These are phyloP conservation scores for Amanita brunnescens DNA, from an alignment of 768 basidiomycete genomes.

Conservation along the genomic window DNA sequence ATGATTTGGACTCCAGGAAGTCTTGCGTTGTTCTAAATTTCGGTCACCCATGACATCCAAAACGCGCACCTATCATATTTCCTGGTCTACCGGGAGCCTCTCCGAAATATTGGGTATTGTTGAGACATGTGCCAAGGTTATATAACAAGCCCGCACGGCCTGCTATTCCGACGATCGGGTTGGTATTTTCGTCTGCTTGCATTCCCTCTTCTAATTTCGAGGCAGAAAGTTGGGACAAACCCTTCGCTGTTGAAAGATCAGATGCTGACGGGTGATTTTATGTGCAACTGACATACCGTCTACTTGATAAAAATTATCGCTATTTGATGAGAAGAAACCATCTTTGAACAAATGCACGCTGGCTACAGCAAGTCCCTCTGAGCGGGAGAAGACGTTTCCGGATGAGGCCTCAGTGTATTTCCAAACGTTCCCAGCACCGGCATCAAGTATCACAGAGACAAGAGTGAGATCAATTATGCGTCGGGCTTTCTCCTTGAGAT, in stretches of 20 bases:
- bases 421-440: slow-evolving; percentile 86
- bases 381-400: slow-evolving; percentile 49
- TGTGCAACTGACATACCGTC: slow-evolving; percentile 49
- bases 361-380: slow-evolving; percentile 82
- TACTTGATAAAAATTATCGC: slow-evolving; percentile 56
- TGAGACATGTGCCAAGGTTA: slow-evolving; percentile 66
- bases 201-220: slow-evolving; percentile 56
- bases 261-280: background rate
- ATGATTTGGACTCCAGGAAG: slow-evolving; percentile 55
- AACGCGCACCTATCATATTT: slow-evolving; percentile 59
- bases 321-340: slow-evolving; percentile 73
- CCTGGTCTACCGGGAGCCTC: slow-evolving; percentile 60
- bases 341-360: slow-evolving; percentile 82
- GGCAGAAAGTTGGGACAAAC: slow-evolving; percentile 54
- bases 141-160: slow-evolving; percentile 74
- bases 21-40: slow-evolving; percentile 31
- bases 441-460: slow-evolving; percentile 89
- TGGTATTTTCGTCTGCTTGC: slow-evolving; percentile 61
- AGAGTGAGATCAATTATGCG: slow-evolving; percentile 84
- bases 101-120: slow-evolving; percentile 65
- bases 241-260: slow-evolving; percentile 42
- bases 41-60: background rate
- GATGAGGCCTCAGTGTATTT: slow-evolving; percentile 54
- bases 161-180: slow-evolving; percentile 87
- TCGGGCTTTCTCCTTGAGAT: slow-evolving; percentile 52